Conservation (phyloP, 169 alveolate species). For the Perkinsus chesapeaki region DNA sequence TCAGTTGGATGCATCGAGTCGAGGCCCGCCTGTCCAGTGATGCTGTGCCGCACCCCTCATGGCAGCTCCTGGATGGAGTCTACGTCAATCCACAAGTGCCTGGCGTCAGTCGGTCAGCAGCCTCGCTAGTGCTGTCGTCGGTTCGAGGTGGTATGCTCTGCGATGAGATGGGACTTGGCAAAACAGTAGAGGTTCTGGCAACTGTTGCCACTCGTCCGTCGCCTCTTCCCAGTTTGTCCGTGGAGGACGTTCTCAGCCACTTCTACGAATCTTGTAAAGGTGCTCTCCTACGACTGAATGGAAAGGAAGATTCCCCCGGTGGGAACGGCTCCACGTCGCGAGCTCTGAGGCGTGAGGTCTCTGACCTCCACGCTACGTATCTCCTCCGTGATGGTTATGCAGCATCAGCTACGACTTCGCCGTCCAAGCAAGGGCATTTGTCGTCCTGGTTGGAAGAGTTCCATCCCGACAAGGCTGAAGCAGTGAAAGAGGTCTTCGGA, state of each 20-base stretch:
- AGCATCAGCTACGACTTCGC: not conserved
- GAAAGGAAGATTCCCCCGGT: not conserved
- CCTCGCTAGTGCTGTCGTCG: not conserved
- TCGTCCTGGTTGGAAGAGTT: not conserved
- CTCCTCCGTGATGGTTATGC: not conserved
- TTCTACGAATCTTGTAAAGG: not conserved
- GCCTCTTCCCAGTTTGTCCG: not conserved
- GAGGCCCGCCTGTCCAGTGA: not conserved
- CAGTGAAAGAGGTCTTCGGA: not conserved
- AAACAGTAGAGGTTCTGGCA: conserved; percentile 33
- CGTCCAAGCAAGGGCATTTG: not conserved
- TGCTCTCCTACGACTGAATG: not conserved
- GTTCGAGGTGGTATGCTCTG: conserved; percentile 36
- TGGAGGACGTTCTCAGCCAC: not conserved
- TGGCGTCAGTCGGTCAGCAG: not conserved
- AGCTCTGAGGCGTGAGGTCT: not conserved
- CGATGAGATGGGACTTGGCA: conserved; percentile 40
- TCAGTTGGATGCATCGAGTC: not conserved
- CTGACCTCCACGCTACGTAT: not conserved
- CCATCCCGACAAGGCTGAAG: not conserved
- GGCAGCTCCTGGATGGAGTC: not conserved
- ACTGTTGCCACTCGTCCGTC: not conserved
- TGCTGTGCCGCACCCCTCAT: not conserved
- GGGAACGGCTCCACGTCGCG: not conserved
- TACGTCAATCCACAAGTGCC: not conserved